phyloP scores from a whole-genome alignment of 2,329 filamentous ascomycete species.

The Plenodomus tracheiphilus region DNA sequence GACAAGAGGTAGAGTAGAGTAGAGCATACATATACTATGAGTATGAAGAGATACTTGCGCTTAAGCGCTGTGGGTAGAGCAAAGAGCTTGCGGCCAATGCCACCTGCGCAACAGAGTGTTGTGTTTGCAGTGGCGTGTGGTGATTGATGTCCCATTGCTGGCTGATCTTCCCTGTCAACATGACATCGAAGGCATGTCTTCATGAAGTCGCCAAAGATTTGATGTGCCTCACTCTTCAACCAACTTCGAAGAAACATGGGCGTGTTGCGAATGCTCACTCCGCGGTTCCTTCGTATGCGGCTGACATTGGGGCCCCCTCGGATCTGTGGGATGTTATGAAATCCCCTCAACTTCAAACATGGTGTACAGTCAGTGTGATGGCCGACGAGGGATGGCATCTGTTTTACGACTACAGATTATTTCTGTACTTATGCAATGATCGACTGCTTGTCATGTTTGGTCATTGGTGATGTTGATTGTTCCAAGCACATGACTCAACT shows the following conservation, averaged over 20 bases:
- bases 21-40: conserved; percentile 1
- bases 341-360: neutral
- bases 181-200: neutral
- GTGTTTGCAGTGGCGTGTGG: no score
- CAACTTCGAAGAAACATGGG: neutral
- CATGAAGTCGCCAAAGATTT: neutral
- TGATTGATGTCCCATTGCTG: neutral
- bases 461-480: neutral
- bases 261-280: neutral
- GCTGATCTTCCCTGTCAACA: neutral
- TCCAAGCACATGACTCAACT: neutral
- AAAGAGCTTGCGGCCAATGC: neutral
- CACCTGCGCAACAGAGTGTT: no score
- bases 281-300: neutral
- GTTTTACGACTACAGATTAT: neutral
- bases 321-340: neutral
- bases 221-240: neutral
- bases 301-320: neutral
- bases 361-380: neutral
- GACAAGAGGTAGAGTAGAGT: conserved; percentile 39
- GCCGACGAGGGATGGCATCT: no score
- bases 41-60: neutral
- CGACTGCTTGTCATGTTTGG: neutral
- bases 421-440: neutral
- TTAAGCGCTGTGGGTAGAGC: neutral